phyloP scores from a whole-genome alignment of 345 rosid genomes.

The Salix udensis region DNA sequence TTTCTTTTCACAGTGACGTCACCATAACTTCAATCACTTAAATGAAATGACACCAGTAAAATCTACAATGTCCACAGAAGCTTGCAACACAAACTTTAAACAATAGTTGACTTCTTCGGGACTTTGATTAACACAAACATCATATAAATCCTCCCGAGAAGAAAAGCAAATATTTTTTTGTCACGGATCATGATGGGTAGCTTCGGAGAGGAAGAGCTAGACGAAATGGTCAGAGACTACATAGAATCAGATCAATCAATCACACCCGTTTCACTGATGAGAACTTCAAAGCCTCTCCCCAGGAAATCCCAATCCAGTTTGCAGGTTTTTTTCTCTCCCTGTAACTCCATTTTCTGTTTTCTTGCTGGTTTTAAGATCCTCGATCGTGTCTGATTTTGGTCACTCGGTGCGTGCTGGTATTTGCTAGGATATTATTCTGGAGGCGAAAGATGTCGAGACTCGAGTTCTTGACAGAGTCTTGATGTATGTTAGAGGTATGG shows the following conservation, averaged over 20 bases:
- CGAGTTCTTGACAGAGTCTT: constrained; percentile 32
- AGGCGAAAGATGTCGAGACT: constrained; percentile 27
- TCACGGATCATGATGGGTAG: constrained; percentile 30
- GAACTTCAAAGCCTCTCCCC: constrained; percentile 1
- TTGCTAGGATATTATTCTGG: constrained; percentile 33
- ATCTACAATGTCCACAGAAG: not conserved
- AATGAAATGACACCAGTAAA: not conserved
- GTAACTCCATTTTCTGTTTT: not conserved
- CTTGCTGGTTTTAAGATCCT: not conserved
- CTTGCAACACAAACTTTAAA: not conserved
- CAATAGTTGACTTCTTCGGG: constrained; percentile 7
- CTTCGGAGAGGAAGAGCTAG: constrained; percentile 44
- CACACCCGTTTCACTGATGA: not conserved
- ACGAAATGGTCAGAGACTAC: constrained; percentile 46
- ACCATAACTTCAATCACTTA: not conserved
- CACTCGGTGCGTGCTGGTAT: not conserved
- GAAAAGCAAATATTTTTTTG: not conserved
- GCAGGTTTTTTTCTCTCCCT: constrained; percentile 17
- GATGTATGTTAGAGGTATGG: constrained; percentile 15
- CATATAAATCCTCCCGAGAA: not conserved
- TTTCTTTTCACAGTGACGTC: constrained; percentile 1
- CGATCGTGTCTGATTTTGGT: not conserved
- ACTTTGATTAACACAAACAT: not conserved
- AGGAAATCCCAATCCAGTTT: constrained; percentile 20
- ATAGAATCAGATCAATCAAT: constrained; percentile 32